Conservation (phyloP, 176 grass and related monocot species). For the Paspalum notatum region DNA sequence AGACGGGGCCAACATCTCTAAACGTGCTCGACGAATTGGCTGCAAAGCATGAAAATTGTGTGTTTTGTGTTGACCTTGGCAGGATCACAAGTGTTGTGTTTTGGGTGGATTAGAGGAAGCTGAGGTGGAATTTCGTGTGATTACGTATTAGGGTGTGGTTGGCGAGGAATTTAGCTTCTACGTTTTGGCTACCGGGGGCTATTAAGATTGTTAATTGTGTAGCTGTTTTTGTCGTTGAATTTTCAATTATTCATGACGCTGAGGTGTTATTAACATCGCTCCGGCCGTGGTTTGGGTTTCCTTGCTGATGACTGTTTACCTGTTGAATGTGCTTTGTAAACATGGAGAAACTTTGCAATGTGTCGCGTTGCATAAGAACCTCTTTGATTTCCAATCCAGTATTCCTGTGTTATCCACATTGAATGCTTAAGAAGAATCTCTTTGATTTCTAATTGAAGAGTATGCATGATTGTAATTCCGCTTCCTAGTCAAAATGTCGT, state of each 20-base stretch:
- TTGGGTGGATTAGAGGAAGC: conserved; percentile 36
- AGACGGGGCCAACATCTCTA: no score
- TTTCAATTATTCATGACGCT: not conserved
- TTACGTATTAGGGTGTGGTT: conserved; percentile 39
- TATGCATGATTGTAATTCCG: not conserved
- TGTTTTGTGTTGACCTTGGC: no score
- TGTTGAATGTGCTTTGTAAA: not conserved
- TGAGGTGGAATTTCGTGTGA: conserved; percentile 35
- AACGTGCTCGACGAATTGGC: no score
- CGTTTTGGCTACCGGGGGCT: conserved; percentile 32
- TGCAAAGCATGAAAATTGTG: no score
- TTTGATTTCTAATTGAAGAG: not conserved
- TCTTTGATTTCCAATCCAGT: conserved; percentile 2
- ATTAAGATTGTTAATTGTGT: conserved; percentile 51
- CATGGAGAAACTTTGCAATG: not conserved
- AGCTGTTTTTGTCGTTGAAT: not conserved
- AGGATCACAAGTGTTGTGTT: conserved; percentile 20
- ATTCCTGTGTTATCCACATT: not conserved
- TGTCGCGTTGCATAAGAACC: not conserved
- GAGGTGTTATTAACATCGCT: not conserved
- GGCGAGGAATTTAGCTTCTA: conserved; percentile 22
- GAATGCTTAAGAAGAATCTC: not conserved
- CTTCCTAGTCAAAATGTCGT: conserved; percentile 4
- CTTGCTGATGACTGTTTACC: not conserved
- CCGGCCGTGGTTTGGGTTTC: not conserved